A percentile compares a stretch with the other conserved stretches of the same genome.
phyloP scores from a whole-genome alignment of 2,329 filamentous ascomycete species.

The Colletotrichum theobromicola region DNA sequence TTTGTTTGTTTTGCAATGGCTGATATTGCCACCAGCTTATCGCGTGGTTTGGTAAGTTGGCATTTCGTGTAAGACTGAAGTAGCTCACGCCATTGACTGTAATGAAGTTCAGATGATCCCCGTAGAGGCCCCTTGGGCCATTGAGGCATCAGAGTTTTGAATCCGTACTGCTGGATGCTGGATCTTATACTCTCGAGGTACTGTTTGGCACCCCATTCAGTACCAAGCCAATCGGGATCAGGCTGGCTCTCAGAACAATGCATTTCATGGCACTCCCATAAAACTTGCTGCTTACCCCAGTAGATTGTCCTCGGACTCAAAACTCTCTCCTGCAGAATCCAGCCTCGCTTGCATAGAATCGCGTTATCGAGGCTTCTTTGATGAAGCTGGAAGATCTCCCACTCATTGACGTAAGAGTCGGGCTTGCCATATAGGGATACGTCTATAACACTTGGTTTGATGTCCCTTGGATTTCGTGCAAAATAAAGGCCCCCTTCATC shows the following conservation, averaged over 20 bases:
- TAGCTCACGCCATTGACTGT: not conserved
- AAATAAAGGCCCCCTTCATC: not conserved
- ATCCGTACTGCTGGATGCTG: too few relatives aligned
- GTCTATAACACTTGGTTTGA: not conserved
- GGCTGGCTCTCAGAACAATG: not conserved
- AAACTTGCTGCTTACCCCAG: not conserved
- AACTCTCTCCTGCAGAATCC: not conserved
- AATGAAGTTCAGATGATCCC: not conserved
- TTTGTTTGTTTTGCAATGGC: not conserved
- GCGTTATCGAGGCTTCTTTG: not conserved
- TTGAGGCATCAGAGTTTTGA: not conserved
- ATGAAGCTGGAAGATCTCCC: not conserved
- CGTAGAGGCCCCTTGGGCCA: rapidly evolving
- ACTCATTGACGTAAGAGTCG: not conserved
- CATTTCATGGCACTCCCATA: not conserved
- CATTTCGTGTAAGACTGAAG: not conserved
- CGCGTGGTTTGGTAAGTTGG: not conserved
- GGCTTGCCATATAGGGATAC: not conserved
- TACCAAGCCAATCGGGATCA: not conserved
- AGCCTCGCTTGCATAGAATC: not conserved
- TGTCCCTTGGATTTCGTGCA: rapidly evolving
- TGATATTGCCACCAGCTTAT: not conserved
- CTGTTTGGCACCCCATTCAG: too few relatives aligned
- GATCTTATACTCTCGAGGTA: too few relatives aligned
- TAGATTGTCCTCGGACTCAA: not conserved